These are phyloP conservation scores for Paraphoma chrysanthemicola DNA, from an alignment of 2,329 filamentous ascomycete genomes.

Conservation along the genomic window DNA sequence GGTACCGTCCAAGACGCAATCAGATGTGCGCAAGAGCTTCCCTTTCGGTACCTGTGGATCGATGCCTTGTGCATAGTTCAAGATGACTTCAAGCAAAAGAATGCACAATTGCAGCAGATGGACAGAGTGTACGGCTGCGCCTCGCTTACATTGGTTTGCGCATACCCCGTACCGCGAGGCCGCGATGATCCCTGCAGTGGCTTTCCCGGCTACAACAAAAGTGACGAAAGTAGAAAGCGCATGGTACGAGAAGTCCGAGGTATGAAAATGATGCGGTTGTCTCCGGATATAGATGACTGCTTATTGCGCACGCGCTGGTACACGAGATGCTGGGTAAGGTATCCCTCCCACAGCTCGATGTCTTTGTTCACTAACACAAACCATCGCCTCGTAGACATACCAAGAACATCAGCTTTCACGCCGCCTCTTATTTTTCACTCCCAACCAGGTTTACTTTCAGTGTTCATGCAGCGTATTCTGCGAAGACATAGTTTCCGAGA, in stretches of 20 bases:
- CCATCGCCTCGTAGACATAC: background rate
- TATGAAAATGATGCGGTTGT: slow-evolving; percentile 1
- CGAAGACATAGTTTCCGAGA: slow-evolving; percentile 2
- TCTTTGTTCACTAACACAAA: no score
- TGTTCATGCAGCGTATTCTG: slow-evolving; percentile 1
- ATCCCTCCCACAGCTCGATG: background rate
- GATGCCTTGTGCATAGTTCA: slow-evolving; percentile 5
- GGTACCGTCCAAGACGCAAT: slow-evolving; percentile 5
- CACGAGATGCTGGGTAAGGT: background rate
- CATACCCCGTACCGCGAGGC: slow-evolving; percentile 2
- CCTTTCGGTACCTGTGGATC: slow-evolving; percentile 2
- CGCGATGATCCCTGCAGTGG: slow-evolving; percentile 4
- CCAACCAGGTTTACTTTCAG: slow-evolving; percentile 2
- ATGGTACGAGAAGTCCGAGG: background rate
- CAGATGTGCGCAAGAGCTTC: background rate
- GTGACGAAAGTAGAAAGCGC: background rate
- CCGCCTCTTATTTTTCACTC: background rate
- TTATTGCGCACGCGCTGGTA: background rate
- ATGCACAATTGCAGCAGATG: slow-evolving; percentile 4
- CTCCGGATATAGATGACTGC: background rate
- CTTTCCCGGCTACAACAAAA: slow-evolving; percentile 5
- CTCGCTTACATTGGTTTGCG: background rate
- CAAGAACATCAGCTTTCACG: slow-evolving; percentile 1
- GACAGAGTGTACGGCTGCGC: slow-evolving; percentile 4
- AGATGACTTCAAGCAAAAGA: slow-evolving; percentile 3